Base-by-base conservation (phyloP, 164 flowering plant species). In the Chloranthus sessilifolius region DNA sequence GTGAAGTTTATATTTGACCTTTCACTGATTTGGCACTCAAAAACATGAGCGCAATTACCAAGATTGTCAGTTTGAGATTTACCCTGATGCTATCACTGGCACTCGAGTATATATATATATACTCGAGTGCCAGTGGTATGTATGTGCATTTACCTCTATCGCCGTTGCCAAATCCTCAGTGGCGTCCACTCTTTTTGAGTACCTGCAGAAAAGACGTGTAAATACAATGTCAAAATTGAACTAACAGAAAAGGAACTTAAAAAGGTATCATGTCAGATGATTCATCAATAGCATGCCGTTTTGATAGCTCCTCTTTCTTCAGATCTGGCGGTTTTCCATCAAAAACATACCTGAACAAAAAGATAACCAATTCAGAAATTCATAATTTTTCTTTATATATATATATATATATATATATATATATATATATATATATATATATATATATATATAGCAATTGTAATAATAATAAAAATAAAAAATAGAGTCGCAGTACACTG, bases 261-360 rank as follows among this genome's bases (percentile, higher is more conserved):
- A 11, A 24, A 12, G n/a, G 20, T 25, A 21, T 21, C 5, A 20
- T 10, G 17, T 27, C 23, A 34, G 16, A 55, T 14, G 45, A 21
- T 16, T 23, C 21, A 29, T 28, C 21, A 30, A 27, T n/a, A 14
- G 49, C 16, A 28, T 14, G 39, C 99, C 97, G 80, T 63, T 94
- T 85, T 39, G 88, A 83, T 51, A 89, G 85, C 67, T 94, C 97
- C 65, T 87, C 81, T 35, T 73, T 87, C 64, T 94, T 94, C 72
- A 94, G 54, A 36, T 82, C 97, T 1, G 99, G 99, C 17, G 99
- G 96, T 62, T 66, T 53, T 56, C 99, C 96, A 60, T 94, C 96
- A 68, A 89, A 94, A 27, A 89, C 99, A 77, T 83, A 94, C 52
- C 99, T 94, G 74, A 58, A 25, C 54, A 6, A 35, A 45, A 45